Evolutionary conservation across 2,329 filamentous ascomycete species (phyloP), one percentile per base, ranked within the genome.

Genomic region (Cytospora piceicola): DNA sequence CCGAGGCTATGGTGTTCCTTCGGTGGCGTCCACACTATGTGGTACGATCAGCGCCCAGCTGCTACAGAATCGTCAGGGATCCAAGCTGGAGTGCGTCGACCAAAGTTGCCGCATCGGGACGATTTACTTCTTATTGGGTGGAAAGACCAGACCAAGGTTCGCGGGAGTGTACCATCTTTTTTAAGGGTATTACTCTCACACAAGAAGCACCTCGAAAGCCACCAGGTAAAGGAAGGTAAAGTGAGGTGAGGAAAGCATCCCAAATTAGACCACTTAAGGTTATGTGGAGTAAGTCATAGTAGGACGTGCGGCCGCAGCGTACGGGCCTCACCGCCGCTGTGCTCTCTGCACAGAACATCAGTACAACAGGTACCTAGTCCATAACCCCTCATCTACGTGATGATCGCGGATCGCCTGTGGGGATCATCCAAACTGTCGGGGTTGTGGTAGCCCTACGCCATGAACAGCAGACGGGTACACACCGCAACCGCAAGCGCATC

Each of bases 31-130:
- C 22, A 24, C 14, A 22, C 2, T 17, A n/a, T 46, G 17, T 46
- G 42, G 17, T 46, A n/a, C 7, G 42, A 46, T 8, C n/a, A n/a
- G 42, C 2, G 42, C 39, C 39, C 42, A 20, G 17, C 9, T 49
- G n/a, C 42, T 49, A n/a, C 42, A n/a, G 42, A 22, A 11, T n/a
- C 9, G n/a, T 22, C 39, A 49, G 42, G 39, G 20, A n/a, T 22
- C 6, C 20, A n/a, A 6, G 42, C 11, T 46, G 42, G 22, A 54
- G 52, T 32, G 14, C 55, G 36, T 62, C 59, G 58, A 65, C 29
- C 58, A 60, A 58, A 34, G 27, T 27, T 62, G 39, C 63, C 63
- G 27, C 53, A 53, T 62, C 30, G 63, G 53, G 58, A 11, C 7
- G 27, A 32, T 4, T 51, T 22, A 29, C 36, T 24, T 29, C 20